These are phyloP conservation scores for Globisporangium uncinulatum DNA, from an alignment of 352 stramenopile species.

Conservation along the genomic window DNA sequence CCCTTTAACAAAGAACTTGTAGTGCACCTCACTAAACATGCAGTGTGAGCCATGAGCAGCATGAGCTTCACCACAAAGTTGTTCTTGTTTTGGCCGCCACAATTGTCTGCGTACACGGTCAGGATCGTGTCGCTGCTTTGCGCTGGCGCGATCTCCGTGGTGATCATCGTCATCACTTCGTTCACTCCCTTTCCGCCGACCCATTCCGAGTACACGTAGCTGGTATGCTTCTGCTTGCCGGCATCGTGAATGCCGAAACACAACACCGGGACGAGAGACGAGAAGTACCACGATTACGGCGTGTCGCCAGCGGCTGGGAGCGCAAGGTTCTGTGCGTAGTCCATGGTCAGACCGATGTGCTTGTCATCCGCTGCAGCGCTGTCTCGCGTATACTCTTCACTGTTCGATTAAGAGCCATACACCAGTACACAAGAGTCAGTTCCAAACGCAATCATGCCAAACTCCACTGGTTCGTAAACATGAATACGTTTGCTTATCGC, in stretches of 20 bases:
- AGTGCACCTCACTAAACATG: constrained; percentile 1
- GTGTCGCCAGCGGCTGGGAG: constrained; percentile 4
- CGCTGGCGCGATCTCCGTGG: not conserved
- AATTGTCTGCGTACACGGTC: no score
- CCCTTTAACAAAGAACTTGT: constrained; percentile 16
- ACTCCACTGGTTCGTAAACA: constrained; percentile 1
- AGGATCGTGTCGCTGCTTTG: not conserved
- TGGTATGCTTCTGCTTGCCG: constrained; percentile 1
- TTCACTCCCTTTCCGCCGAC: constrained; percentile 10
- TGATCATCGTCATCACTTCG: constrained; percentile 14
- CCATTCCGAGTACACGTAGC: constrained; percentile 15
- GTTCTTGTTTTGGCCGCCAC: no score
- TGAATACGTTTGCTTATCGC: constrained; percentile 3
- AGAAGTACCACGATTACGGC: constrained; percentile 18
- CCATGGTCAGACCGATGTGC: constrained; percentile 9
- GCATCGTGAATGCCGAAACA: constrained; percentile 17
- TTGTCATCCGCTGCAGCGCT: not conserved
- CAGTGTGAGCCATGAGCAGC: no score
- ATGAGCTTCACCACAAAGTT: no score
- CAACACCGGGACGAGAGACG: constrained; percentile 10
- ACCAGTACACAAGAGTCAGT: not conserved
- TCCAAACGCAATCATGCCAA: constrained; percentile 2
- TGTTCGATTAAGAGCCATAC: not conserved
- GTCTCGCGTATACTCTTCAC: constrained; percentile 4
- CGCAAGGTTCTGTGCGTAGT: constrained; percentile 17